phyloP scores from a whole-genome alignment of 805 yeast genomes.

The Wickerhamiella sorbophila region DNA sequence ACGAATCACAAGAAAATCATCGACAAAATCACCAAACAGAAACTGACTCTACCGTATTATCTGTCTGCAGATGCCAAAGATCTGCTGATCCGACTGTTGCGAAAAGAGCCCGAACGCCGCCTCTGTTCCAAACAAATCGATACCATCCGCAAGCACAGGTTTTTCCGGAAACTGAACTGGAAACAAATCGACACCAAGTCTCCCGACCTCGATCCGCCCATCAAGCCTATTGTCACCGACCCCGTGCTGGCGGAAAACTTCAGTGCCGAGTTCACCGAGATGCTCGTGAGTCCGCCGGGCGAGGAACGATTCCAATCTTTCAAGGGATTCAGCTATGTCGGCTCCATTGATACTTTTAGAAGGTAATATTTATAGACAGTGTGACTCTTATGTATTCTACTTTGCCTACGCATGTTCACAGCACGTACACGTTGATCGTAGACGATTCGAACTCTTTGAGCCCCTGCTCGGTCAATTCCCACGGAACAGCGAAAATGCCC shows the following conservation, averaged over 20 bases:
- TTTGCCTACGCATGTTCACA: slow-evolving; percentile 13
- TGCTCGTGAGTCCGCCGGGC: slow-evolving; percentile 30
- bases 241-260: slow-evolving; percentile 78
- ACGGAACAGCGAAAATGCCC: slow-evolving; percentile 68
- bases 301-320: slow-evolving; percentile 8
- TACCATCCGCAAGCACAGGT: slow-evolving; percentile 45
- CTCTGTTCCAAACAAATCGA: slow-evolving; percentile 43
- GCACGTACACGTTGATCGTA: slow-evolving; percentile 35
- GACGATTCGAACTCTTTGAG: slow-evolving; percentile 28
- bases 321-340: slow-evolving; percentile 19
- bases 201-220: slow-evolving; percentile 48
- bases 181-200: slow-evolving; percentile 36
- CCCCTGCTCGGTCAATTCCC: slow-evolving; percentile 50
- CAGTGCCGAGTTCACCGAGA: slow-evolving; percentile 60
- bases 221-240: slow-evolving; percentile 67
- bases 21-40: slow-evolving; percentile 54
- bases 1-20: slow-evolving; percentile 59
- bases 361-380: background rate
- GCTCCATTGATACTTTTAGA: slow-evolving; percentile 11
- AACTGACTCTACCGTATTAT: slow-evolving; percentile 58
- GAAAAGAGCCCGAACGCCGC: slow-evolving; percentile 57
- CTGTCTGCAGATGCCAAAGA: slow-evolving; percentile 72
- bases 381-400: background rate
- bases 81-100: slow-evolving; percentile 45
- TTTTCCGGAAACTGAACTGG: slow-evolving; percentile 72